Base-by-base conservation (phyloP, 2,329 filamentous ascomycete species). In the Diaporthe amygdali region DNA sequence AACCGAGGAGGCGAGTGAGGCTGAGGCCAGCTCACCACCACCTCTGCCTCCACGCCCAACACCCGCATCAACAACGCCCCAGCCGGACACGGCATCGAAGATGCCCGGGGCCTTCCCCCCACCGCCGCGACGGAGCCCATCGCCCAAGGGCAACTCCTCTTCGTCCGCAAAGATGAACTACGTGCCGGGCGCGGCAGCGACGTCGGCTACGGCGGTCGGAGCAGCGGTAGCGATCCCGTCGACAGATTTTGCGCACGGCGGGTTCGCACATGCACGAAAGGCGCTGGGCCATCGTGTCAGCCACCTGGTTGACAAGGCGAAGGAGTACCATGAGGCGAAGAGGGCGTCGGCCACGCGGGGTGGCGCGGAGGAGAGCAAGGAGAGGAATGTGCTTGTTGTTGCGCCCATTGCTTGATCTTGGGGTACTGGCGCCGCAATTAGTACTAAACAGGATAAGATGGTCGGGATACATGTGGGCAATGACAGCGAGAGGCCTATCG, bases 311-410 rank as follows among this genome's bases (percentile, higher is more conserved):
- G 68, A 71, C 32, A 71, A 32, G 68, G 71, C 71, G 15, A 72
- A 71, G 64, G 71, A 72, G 55, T 69, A 72, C 34, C 71, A 72
- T 9, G 71, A 72, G 27, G 64, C 59, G 9, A 59, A 49, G 51
- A 70, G 41, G 47, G 34, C n/a, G 20, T 25, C 71, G 22, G 44
- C 27, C 5, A 20, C 52, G 4, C 44, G 66, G 44, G 66, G 41
- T 20, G 25, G 27, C 12, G 32, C 17, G 12, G 39, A 39, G 39
- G 39, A 68, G 17, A 51, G 66, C n/a, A 68, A 44, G 51, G 51
- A 55, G 8, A 44, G 30, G 27, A 39, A 25, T 34, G 52, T 68
- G 30, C 1, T 68, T n/a, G 66, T 68, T 32, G 44, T 56, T 30
- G 66, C 66, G 51, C 66, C 66, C 3, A 68, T 68, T 17, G 20